Evolutionary conservation across 148 eudicot species (phyloP).

Genomic region (Vaccinium macrocarpon): DNA sequence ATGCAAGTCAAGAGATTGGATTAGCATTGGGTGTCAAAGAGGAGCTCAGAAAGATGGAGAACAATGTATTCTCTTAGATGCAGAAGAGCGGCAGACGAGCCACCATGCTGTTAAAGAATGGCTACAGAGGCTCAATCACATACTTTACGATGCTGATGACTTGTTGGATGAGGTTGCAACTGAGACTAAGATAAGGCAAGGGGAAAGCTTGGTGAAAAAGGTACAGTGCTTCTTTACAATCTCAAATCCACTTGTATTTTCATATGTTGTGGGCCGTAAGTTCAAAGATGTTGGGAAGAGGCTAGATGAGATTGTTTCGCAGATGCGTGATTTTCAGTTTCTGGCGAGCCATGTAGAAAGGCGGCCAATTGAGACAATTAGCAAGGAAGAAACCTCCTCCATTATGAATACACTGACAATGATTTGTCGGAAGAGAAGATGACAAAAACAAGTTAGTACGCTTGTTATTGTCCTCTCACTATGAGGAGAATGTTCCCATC

Average conservation of each 20-base stretch:
- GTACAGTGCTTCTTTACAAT: slow-evolving; percentile 9
- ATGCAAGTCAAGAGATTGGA: not conserved
- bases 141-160: slow-evolving; percentile 6
- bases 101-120: not conserved
- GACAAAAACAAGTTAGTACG: slow-evolving; percentile 16
- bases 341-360: not conserved
- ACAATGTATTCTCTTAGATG: slow-evolving; percentile 7
- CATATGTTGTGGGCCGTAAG: slow-evolving; percentile 11
- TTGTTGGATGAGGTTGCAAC: not conserved
- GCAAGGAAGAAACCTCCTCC: not conserved
- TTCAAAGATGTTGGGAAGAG: slow-evolving; percentile 5
- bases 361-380: not conserved
- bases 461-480: not conserved
- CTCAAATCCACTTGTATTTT: slow-evolving; percentile 8
- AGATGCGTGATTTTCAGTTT: slow-evolving; percentile 19
- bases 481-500: not conserved
- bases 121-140: slow-evolving; percentile 19
- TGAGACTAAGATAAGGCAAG: not conserved
- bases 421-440: slow-evolving; percentile 28
- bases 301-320: slow-evolving; percentile 16
- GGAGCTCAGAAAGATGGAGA: not conserved
- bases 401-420: not conserved
- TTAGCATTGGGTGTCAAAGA: not conserved
- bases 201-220: not conserved
- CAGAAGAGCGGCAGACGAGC: not conserved